phyloP scores from a whole-genome alignment of 2,329 filamentous ascomycete species.

The Exserohilum turcica region DNA sequence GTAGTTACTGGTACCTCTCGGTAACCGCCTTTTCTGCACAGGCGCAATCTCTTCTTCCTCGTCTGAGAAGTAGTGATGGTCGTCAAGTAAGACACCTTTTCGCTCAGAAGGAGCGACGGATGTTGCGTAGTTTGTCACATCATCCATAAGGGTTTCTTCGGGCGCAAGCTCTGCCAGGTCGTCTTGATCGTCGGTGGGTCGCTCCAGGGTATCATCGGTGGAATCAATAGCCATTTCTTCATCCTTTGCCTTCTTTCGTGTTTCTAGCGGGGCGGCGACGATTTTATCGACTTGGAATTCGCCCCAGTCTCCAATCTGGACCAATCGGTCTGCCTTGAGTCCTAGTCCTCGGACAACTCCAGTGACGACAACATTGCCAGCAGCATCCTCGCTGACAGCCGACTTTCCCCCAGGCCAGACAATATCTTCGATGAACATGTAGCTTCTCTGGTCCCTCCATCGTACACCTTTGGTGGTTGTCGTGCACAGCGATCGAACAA shows the following conservation, averaged over 20 bases:
- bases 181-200: slow-evolving; percentile 79
- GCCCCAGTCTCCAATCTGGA: slow-evolving; percentile 93
- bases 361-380: slow-evolving; percentile 71
- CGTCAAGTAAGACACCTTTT: slow-evolving; percentile 91
- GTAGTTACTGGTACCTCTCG: slow-evolving; percentile 90
- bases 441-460: slow-evolving; percentile 94
- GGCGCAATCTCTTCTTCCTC: slow-evolving; percentile 69
- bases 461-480: slow-evolving; percentile 90
- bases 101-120: slow-evolving; percentile 56
- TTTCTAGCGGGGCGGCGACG: slow-evolving; percentile 71
- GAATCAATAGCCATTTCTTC: slow-evolving; percentile 73
- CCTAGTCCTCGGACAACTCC: slow-evolving; percentile 85
- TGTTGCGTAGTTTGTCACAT: slow-evolving; percentile 58
- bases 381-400: slow-evolving; percentile 52
- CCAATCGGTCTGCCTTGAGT: slow-evolving; percentile 84
- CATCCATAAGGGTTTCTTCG: slow-evolving; percentile 80
- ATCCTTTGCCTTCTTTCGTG: slow-evolving; percentile 62
- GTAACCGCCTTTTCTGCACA: slow-evolving; percentile 72
- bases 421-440: slow-evolving; percentile 88
- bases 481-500: slow-evolving; percentile 89
- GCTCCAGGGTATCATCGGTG: slow-evolving; percentile 64
- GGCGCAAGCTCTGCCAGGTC: slow-evolving; percentile 83
- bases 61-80: slow-evolving; percentile 97
- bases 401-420: slow-evolving; percentile 65
- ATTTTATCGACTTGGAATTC: slow-evolving; percentile 93